Percentiles rank a stretch among this genome's conserved stretches.
phyloP scores from a whole-genome alignment of 164 flowering plant genomes.

The Chimonanthus praecox region DNA sequence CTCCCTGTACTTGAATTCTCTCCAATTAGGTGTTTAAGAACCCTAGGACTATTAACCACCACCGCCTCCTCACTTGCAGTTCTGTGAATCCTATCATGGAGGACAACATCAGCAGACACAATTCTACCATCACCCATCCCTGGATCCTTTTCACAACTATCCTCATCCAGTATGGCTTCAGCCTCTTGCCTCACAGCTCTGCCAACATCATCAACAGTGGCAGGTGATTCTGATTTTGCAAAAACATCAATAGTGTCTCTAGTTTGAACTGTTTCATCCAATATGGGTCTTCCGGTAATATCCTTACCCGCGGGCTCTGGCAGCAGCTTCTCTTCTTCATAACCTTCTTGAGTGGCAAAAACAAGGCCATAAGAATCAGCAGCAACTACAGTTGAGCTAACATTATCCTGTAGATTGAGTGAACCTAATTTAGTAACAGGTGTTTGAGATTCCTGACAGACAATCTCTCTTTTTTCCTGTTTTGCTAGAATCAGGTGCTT shows the following conservation, averaged over 20 bases:
- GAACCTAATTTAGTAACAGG: neutral
- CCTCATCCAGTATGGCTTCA: neutral
- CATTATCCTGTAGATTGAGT: neutral
- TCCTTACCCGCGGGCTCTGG: conserved; percentile 8
- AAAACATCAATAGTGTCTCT: neutral
- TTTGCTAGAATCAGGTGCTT: too few species aligned
- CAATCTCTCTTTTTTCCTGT: too few species aligned
- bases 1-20: conserved; percentile 26
- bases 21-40: conserved; percentile 33
- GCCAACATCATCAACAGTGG: neutral
- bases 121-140: conserved; percentile 12
- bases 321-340: conserved; percentile 17
- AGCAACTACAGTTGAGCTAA: neutral
- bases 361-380: neutral
- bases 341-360: conserved; percentile 8
- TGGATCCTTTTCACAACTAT: conserved; percentile 6
- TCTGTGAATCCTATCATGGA: conserved; percentile 5
- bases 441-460: neutral
- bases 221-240: neutral
- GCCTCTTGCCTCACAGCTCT: neutral
- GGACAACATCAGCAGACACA: neutral
- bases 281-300: conserved; percentile 5
- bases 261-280: neutral
- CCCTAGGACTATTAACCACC: conserved; percentile 34
- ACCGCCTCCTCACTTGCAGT: conserved; percentile 14